phyloP scores from a whole-genome alignment of 306 rosid genomes.

The Alnus glutinosa region DNA sequence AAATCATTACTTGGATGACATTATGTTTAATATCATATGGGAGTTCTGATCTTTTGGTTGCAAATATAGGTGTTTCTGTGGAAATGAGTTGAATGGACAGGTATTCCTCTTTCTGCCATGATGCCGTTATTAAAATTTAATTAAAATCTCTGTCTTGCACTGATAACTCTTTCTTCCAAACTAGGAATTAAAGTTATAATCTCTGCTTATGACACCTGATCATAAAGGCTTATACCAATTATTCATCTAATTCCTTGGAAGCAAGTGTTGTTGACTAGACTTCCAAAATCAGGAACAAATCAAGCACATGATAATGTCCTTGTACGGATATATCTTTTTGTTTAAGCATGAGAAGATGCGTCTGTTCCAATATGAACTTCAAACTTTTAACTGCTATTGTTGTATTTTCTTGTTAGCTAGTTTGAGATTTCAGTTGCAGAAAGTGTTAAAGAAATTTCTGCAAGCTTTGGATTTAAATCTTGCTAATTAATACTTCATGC shows the following conservation, averaged over 20 bases:
- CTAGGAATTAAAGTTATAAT: neutral
- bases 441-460: neutral
- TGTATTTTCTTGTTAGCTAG: neutral
- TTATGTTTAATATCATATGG: constrained; percentile 13
- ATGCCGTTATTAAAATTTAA: constrained; percentile 20
- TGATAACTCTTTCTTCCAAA: neutral
- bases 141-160: constrained; percentile 9
- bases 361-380: neutral
- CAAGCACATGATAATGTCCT: neutral
- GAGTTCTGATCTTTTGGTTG: constrained; percentile 34
- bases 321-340: neutral
- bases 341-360: neutral
- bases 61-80: constrained; percentile 63
- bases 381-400: neutral
- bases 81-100: constrained; percentile 76
- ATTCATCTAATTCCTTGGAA: neutral
- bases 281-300: neutral
- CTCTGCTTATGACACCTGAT: neutral
- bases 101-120: constrained; percentile 40
- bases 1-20: neutral
- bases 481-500: constrained; percentile 17
- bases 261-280: neutral
- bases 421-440: neutral
- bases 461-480: constrained; percentile 12
- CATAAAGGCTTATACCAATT: neutral